Conservation (phyloP, 257 asterid species). For the Coffea eugenioides region DNA sequence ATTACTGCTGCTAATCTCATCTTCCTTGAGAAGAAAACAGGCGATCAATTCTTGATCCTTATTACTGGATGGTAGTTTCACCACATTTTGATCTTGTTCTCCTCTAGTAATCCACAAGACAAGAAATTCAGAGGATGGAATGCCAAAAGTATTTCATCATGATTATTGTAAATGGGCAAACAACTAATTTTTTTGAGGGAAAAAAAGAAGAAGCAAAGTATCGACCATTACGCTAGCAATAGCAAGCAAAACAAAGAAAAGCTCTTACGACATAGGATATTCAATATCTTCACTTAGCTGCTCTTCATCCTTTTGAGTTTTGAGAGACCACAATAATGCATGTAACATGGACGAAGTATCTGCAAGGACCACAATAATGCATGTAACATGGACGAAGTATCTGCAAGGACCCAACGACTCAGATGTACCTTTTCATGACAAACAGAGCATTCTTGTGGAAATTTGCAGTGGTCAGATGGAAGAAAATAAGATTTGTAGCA, state of each 20-base stretch:
- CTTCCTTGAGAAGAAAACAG: background rate
- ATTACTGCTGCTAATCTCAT: background rate
- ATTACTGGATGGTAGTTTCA: background rate
- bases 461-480: background rate
- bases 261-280: background rate
- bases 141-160: background rate
- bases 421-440: background rate
- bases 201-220: background rate
- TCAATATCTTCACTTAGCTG: background rate
- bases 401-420: background rate
- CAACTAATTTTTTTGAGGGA: too few species aligned
- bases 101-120: background rate
- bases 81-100: background rate
- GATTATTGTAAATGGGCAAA: background rate
- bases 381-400: background rate
- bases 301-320: background rate
- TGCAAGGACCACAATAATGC: constrained; percentile 7
- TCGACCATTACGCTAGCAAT: background rate
- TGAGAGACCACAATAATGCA: background rate
- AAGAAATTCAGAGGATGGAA: background rate
- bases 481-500: background rate
- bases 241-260: too few species aligned
- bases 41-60: background rate
- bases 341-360: background rate
- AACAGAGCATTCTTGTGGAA: background rate